A percentile compares a stretch with the other conserved stretches of the same genome.
Conservation (phyloP, 768 basidiomycete genomes). For the Phlebiopsis gigantea region DNA sequence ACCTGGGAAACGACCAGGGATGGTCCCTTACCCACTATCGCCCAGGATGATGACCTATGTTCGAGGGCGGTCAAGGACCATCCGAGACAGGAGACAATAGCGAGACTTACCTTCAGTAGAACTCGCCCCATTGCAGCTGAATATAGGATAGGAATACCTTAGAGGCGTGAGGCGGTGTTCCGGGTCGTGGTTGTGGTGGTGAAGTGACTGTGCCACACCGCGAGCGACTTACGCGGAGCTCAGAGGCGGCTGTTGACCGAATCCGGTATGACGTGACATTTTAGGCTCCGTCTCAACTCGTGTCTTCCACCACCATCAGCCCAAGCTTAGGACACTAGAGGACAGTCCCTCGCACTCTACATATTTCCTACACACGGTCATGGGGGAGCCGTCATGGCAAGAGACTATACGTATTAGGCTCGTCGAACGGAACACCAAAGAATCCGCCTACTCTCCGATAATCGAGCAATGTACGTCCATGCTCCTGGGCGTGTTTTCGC, state of each 20-base stretch:
- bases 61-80: background rate
- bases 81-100: background rate
- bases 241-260: slow-evolving; percentile 2
- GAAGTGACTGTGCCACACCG: slow-evolving; percentile 6
- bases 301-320: slow-evolving; percentile 6
- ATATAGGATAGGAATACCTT: slow-evolving; percentile 15
- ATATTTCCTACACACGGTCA: slow-evolving; percentile 26
- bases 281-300: slow-evolving; percentile 24
- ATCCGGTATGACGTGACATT: slow-evolving; percentile 4
- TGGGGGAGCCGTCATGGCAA: slow-evolving; percentile 85
- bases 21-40: slow-evolving; percentile 79
- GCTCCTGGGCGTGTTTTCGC: background rate
- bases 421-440: slow-evolving; percentile 75
- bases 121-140: slow-evolving; percentile 57
- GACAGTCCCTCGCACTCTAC: background rate
- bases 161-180: slow-evolving; percentile 10
- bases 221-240: slow-evolving; percentile 13
- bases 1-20: background rate
- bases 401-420: slow-evolving; percentile 75
- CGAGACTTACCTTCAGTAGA: slow-evolving; percentile 64
- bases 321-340: slow-evolving; percentile 7
- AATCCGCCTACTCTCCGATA: slow-evolving; percentile 74
- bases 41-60: slow-evolving; percentile 95
- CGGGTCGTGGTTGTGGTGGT: slow-evolving; percentile 9
- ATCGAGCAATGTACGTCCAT: slow-evolving; percentile 83